These are phyloP conservation scores for Lablab purpureus DNA, from an alignment of 306 rosid genomes.

Conservation along the genomic window DNA sequence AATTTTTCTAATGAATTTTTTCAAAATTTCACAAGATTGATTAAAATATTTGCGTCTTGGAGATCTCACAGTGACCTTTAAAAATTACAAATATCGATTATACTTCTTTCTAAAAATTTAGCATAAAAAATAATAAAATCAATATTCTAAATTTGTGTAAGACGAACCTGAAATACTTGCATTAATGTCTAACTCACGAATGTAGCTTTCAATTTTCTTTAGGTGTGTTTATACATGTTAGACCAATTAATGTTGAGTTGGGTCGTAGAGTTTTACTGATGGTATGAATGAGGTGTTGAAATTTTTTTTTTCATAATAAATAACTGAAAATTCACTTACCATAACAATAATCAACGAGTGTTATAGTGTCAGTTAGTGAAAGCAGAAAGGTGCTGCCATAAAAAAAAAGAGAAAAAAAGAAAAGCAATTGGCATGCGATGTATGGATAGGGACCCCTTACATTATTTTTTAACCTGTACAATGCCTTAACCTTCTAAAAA, in stretches of 20 bases:
- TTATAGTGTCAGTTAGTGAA: neutral
- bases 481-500: neutral
- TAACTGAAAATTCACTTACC: neutral
- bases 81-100: neutral
- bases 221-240: neutral
- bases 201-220: neutral
- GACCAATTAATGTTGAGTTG: neutral
- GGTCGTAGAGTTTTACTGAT: neutral
- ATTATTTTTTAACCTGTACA: neutral
- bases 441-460: neutral
- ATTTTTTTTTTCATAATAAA: neutral
- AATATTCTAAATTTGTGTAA: neutral
- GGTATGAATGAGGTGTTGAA: too few relatives aligned
- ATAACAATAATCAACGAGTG: neutral
- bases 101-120: neutral
- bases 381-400: neutral
- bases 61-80: neutral
- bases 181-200: neutral
- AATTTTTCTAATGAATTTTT: neutral
- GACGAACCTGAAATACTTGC: neutral
- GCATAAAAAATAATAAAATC: neutral
- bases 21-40: neutral
- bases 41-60: neutral
- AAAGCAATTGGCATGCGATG: neutral
- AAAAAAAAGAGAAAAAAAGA: neutral